Evolutionary conservation across 306 rosid genomes (phyloP).

Genomic region (Castanea mollissima): DNA sequence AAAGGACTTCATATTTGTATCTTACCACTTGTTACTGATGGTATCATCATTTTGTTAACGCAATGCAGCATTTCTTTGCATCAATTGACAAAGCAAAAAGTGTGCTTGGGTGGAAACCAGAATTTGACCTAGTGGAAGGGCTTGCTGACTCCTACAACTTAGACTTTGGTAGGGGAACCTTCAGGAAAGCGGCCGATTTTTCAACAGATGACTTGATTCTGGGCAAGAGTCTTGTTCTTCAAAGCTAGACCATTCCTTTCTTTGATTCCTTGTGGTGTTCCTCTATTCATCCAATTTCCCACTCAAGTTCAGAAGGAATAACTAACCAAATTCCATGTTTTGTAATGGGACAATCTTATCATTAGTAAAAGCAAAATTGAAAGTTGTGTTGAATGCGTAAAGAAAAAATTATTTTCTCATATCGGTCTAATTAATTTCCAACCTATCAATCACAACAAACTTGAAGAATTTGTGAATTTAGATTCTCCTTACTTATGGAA

Average conservation of each 20-base stretch:
- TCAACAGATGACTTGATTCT: constrained; percentile 90
- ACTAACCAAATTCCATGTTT: background rate
- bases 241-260: constrained; percentile 21
- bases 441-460: background rate
- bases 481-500: background rate
- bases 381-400: background rate
- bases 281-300: constrained; percentile 6
- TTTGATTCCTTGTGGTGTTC: constrained; percentile 1
- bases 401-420: background rate
- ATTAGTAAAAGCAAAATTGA: background rate
- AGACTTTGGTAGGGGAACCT: constrained; percentile 93
- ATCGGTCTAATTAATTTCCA: background rate
- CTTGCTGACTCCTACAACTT: constrained; percentile 82
- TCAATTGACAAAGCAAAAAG: constrained; percentile 84
- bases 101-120: constrained; percentile 78
- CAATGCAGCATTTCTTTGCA: constrained; percentile 89
- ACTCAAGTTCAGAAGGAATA: background rate
- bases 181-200: constrained; percentile 87
- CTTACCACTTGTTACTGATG: background rate
- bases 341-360: background rate
- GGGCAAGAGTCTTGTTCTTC: constrained; percentile 77
- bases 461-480: background rate
- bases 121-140: constrained; percentile 77
- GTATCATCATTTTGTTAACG: background rate
- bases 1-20: background rate